Evolutionary conservation across 75 land plant species (phyloP), one percentile per base, ranked within the genome.

Genomic region (Sequoia sempervirens): DNA sequence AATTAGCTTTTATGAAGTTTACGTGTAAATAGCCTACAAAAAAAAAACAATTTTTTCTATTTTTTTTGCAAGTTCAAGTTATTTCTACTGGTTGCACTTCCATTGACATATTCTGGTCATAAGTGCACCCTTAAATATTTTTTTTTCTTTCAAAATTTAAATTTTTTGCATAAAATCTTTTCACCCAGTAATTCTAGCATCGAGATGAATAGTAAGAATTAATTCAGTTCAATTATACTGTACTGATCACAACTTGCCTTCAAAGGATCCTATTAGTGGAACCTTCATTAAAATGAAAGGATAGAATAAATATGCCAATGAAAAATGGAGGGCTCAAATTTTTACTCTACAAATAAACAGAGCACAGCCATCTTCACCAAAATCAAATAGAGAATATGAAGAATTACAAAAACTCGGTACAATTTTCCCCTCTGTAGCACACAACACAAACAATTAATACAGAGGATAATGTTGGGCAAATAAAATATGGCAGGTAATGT

Each of bases 181-280:
- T 18, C 61, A 56, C 61, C 20, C 61, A 4, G 23, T 61, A 23
- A 61, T 61, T 61, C n/a, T 56, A 56, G n/a, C 8, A 5, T 61
- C 26, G 66, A 61, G n/a, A 61, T 61, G 8, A 61, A 61, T 23
- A 23, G 8, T 61, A 26, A 1, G 8, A 61, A 61, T 23, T 23
- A 23, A 61, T 61, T 23, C 28, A 23, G 7, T 23, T 23, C 26
- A 61, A 61, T 61, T 61, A 26, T 61, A 61, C 66, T 4, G 8
- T 26, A 5, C 1, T 6, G n/a, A 26, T 61, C 66, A 23, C 28
- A 61, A 61, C 66, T 61, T 61, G 66, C n/a, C 28, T 37, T 74
- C 40, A 36, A 74, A 74, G 76, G 40, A 74, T 74, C 40, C 76
- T 37, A 75, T 38, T 23, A 23, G 78, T 75, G 78, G 78, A 75